Conservation (phyloP, 2,329 filamentous ascomycete species). For the Arthrobotrys iridis region DNA sequence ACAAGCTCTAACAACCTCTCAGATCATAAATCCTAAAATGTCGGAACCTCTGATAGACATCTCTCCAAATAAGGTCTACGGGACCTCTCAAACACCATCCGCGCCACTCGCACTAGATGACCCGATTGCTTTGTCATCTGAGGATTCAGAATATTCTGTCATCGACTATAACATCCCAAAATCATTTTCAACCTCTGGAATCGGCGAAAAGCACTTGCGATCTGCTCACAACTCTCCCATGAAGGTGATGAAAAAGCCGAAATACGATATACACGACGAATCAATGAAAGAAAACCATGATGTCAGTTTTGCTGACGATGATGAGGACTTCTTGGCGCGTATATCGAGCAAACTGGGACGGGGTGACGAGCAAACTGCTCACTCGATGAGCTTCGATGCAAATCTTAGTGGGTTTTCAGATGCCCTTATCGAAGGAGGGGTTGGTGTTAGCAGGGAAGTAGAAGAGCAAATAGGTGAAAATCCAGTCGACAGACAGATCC, state of each 20-base stretch:
- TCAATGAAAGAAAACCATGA: constrained; percentile 51
- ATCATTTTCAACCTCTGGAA: constrained; percentile 28
- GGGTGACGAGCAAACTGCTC: constrained; percentile 14
- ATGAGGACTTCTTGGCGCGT: constrained; percentile 40
- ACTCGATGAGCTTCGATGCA: constrained; percentile 33
- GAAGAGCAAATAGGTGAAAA: constrained; percentile 43
- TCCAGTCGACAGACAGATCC: constrained; percentile 48
- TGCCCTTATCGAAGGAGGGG: constrained; percentile 22
- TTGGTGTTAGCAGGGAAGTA: constrained; percentile 45
- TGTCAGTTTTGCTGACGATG: constrained; percentile 37
- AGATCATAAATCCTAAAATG: constrained; percentile 46
- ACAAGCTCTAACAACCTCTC: constrained; percentile 15
- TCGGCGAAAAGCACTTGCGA: constrained; percentile 44
- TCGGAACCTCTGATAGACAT: constrained; percentile 48
- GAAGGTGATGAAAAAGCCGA: constrained; percentile 53
- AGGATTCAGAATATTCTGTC: constrained; percentile 51
- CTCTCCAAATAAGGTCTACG: constrained; percentile 52
- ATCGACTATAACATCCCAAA: constrained; percentile 47
- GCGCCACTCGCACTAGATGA: constrained; percentile 35
- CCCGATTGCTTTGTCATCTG: constrained; percentile 13
- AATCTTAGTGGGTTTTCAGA: constrained; percentile 51
- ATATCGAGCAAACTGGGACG: constrained; percentile 16
- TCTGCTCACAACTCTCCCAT: constrained; percentile 46
- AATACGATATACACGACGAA: constrained; percentile 47
- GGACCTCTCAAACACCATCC: constrained; percentile 35